Evolutionary conservation across 2,329 filamentous ascomycete genomes (phyloP), one percentile per base, ranked within the genome.

Genomic region (Diaporthe citriasiana): DNA sequence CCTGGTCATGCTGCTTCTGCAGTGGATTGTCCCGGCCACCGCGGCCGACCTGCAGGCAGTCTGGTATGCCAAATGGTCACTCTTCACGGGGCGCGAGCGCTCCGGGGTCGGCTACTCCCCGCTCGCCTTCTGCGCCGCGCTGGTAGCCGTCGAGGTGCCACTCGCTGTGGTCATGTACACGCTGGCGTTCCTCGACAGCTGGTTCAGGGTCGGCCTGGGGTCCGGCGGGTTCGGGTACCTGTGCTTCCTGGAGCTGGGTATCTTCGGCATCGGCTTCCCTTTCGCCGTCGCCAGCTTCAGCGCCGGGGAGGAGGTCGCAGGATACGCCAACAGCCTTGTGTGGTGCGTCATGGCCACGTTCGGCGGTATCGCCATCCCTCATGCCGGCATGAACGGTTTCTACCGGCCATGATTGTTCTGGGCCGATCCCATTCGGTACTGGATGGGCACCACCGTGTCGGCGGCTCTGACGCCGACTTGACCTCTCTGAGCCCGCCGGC

Each of bases 41-140:
- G 87, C 88, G 6, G 87, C 91, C 74, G 89, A 92, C 75, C 89
- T 91, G n/a, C 93, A 93, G 91, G 91, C 92, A 4, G 90, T 92
- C 77, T 93, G 93, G 77, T 88, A 93, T 59, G 89, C 89, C 0
- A 91, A 93, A 78, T 89, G 92, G 42, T 85, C 89, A 0, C 82
- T 93, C 0, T 94, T 93, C 79, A 92, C 93, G 81, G 90, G 89
- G 6, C 90, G 91, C 25, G 92, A 94, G 81, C 86, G 92, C 1
- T 91, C 92, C 0, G 91, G 89, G 19, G 91, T 92, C 79, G 87
- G 91, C 0, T 93, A 93, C 80, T 19, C 4, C 4, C 59, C 59
- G 0, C 9, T 63, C 1, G 59, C 59, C 0, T 40, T 63, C 40
- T 63, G 40, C 17, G 59, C 59, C 4, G 59, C 59, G 3, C 19